Conservation (phyloP, 2,329 filamentous ascomycete genomes). For the Pseudogymnoascus sp. region DNA sequence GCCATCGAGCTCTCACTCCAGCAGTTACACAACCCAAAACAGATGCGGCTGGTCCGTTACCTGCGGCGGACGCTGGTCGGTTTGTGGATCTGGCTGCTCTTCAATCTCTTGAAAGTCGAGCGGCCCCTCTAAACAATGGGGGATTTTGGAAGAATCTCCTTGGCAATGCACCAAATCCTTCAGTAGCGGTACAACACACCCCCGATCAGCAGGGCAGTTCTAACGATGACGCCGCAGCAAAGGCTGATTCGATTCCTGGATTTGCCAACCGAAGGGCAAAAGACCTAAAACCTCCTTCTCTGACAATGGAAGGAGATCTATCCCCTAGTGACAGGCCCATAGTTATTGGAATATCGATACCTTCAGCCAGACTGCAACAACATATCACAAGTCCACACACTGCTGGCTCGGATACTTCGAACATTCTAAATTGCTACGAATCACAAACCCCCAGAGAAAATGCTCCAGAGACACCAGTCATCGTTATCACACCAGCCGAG, state of each 20-base stretch:
- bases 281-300: not conserved
- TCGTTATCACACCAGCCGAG: constrained; percentile 46
- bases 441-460: constrained; percentile 19
- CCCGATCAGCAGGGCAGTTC: not conserved
- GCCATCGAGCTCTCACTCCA: constrained; percentile 39
- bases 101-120: constrained; percentile 45
- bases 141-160: constrained; percentile 25
- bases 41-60: not conserved
- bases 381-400: constrained; percentile 47
- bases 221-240: not conserved
- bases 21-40: constrained; percentile 31
- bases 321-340: constrained; percentile 67
- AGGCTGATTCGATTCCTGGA: not conserved
- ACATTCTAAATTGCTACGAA: constrained; percentile 21
- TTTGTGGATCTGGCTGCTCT: constrained; percentile 52
- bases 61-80: constrained; percentile 17
- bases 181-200: not conserved
- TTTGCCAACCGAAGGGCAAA: constrained; percentile 1
- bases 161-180: not conserved
- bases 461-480: constrained; percentile 38
- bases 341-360: constrained; percentile 63
- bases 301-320: constrained; percentile 37
- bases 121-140: constrained; percentile 15
- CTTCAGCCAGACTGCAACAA: constrained; percentile 43
- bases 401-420: constrained; percentile 23